Base-by-base conservation (phyloP, 2,329 filamentous ascomycete genomes). In the Hirsutella rhossiliensis region DNA sequence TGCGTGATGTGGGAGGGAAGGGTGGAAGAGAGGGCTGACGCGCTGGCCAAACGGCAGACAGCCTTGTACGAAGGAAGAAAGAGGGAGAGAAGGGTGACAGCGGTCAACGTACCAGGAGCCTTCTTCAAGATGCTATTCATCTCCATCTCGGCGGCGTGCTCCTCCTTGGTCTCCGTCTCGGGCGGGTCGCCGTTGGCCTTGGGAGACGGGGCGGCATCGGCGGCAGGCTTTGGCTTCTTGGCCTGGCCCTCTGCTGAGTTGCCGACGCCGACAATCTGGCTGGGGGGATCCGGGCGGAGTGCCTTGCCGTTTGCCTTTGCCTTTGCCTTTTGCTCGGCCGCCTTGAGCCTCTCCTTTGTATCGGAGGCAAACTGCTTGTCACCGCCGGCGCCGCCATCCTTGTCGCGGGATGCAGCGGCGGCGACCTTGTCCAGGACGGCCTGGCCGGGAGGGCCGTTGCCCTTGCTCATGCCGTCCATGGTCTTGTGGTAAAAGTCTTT, bases 101-200 rank as follows among this genome's bases (percentile, higher is more conserved):
- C 19, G 11, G 28, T 18, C 11, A 4, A 67, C 76, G 52, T 76
- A 94, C 87, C 82, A 15, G 90, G 88, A 3, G 86, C 80, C 57
- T 80, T 83, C 67, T 89, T 92, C 50, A 97, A 63, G 41, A 97
- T 94, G 8, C 64, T 62, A 56, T 87, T 83, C 49, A 97, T 64
- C 61, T 87, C 85, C 17, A 67, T 65, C 59, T 88, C 80, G 2
- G 84, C 78, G 44, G 80, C 73, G 44, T 76, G 72, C 43, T 82
- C 75, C 48, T 80, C 74, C 28, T 73, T 66, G 12, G 72, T 73
- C 59, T 79, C 72, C 27, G 64, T 55, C 28, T 56, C 56, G 23
- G 23, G 9, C 23, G 23, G 6, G 47, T 67, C 62, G 41, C 67
- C 62, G 48, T 61, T 56, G 28, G 53, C 54, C 37, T 55, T 59